phyloP scores from a whole-genome alignment of 495 filamentous ascomycete species.

The Xylaria acuta region DNA sequence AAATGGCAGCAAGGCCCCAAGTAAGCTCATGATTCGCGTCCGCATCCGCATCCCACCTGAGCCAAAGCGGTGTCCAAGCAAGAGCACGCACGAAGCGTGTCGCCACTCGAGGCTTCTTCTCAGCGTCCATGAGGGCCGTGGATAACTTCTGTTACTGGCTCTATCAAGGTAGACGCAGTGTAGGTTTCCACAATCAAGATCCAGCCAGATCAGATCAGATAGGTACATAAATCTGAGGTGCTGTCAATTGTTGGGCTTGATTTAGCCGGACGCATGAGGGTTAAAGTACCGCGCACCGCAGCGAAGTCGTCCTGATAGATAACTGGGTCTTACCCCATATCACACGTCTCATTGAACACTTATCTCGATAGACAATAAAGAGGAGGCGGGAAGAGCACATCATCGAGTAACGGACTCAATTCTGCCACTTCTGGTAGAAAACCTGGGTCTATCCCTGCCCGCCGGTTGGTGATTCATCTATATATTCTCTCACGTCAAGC shows the following conservation, averaged over 20 bases:
- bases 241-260: too few relatives aligned
- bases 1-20: constrained; percentile 65
- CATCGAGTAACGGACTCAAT: not conserved
- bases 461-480: not conserved
- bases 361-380: not conserved
- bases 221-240: too few relatives aligned
- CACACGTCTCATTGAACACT: not conserved
- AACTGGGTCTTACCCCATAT: constrained; percentile 1
- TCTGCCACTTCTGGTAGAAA: not conserved
- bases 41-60: constrained; percentile 61
- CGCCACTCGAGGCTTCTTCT: not conserved
- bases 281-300: too few relatives aligned
- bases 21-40: constrained; percentile 61
- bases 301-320: not conserved
- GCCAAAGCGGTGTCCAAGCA: constrained; percentile 59
- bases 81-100: not conserved
- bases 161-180: too few relatives aligned
- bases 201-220: too few relatives aligned
- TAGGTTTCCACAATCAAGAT: too few relatives aligned
- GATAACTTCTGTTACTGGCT: not conserved
- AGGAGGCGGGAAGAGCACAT: not conserved
- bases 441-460: not conserved
- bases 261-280: not conserved
- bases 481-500: not conserved
- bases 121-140: not conserved